A percentile compares a stretch with the other conserved stretches of the same genome.
phyloP scores from a whole-genome alignment of 768 basidiomycete species.

The Leccinum boreale region DNA sequence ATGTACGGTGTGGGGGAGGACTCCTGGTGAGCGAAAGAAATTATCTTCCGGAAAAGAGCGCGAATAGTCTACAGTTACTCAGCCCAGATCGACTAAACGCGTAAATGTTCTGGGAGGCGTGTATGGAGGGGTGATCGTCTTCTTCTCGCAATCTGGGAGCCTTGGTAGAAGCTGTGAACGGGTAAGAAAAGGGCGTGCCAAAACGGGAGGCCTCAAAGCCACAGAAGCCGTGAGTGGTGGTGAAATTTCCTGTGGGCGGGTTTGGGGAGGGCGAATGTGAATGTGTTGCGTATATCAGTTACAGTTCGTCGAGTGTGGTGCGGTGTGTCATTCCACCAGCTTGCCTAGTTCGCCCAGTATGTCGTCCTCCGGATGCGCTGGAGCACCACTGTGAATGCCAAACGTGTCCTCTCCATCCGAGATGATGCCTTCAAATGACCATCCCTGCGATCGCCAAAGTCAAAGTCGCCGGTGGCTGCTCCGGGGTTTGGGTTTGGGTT shows the following conservation, averaged over 20 bases:
- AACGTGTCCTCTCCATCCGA: constrained; percentile 34
- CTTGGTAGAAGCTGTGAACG: constrained; percentile 59
- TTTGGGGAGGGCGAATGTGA: too few species aligned
- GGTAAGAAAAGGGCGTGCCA: constrained; percentile 33
- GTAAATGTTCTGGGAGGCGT: constrained; percentile 22
- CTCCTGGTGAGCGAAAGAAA: constrained; percentile 14
- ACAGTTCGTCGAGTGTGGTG: too few species aligned
- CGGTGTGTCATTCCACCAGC: constrained; percentile 40
- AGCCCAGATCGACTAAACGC: constrained; percentile 14
- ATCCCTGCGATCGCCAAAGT: constrained; percentile 59
- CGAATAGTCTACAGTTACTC: background rate
- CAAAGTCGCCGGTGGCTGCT: constrained; percentile 46
- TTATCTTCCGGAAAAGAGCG: constrained; percentile 8
- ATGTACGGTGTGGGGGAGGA: constrained; percentile 11
- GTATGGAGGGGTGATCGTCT: constrained; percentile 13
- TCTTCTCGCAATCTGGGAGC: constrained; percentile 46
- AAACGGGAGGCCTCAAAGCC: constrained; percentile 8
- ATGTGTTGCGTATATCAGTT: too few species aligned
- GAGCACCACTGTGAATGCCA: background rate
- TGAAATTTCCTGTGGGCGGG: too few species aligned
- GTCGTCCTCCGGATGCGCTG: constrained; percentile 47
- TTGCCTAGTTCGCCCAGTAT: constrained; percentile 65
- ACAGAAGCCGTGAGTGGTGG: too few species aligned
- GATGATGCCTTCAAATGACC: constrained; percentile 25
- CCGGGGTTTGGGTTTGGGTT: background rate